phyloP scores from a whole-genome alignment of 257 asterid species.

The Solanum ossicruentum region DNA sequence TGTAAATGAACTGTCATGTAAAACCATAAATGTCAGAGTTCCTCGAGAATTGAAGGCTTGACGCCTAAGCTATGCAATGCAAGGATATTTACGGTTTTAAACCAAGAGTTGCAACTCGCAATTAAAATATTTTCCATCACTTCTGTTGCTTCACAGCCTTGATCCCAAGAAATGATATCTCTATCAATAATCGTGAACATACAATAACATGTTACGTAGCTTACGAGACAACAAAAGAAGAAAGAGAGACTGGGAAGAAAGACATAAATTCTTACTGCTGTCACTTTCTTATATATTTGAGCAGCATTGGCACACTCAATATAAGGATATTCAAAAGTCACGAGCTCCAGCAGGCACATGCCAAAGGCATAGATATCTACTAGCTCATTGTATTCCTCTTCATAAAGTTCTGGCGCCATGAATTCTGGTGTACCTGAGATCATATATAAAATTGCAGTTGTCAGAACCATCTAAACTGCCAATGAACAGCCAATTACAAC shows the following conservation, averaged over 20 bases:
- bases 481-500: neutral
- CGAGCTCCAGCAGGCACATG: conserved; percentile 92
- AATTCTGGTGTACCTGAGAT: conserved; percentile 83
- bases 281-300: conserved; percentile 86
- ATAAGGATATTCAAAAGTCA: conserved; percentile 91
- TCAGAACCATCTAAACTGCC: neutral
- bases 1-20: neutral
- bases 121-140: neutral
- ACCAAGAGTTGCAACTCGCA: neutral
- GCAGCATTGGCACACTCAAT: conserved; percentile 87
- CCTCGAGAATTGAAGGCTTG: neutral
- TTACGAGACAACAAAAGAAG: neutral
- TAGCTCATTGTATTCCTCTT: conserved; percentile 91
- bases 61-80: neutral
- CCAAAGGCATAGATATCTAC: conserved; percentile 95
- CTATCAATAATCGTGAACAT: neutral
- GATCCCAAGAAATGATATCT: neutral
- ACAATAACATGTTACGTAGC: neutral
- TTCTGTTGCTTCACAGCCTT: neutral
- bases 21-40: neutral
- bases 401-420: conserved; percentile 96
- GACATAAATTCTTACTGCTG: conserved; percentile 49
- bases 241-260: neutral
- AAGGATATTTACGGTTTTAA: neutral
- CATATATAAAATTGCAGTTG: conserved; percentile 1